Evolutionary conservation across 768 basidiomycete genomes (phyloP).

Genomic region (Suillus fuscotomentosus): DNA sequence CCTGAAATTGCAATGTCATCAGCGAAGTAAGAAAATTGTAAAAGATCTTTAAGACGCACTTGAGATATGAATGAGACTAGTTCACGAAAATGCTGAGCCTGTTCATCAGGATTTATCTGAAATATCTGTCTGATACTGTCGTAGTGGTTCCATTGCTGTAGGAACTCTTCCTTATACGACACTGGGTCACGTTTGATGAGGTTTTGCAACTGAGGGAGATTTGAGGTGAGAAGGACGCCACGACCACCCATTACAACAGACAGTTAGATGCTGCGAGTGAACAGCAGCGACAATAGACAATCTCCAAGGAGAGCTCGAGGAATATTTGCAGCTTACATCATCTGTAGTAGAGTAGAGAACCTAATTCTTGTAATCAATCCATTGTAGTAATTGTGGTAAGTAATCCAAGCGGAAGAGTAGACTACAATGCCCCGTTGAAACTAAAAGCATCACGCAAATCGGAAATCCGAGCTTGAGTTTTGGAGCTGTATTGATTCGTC

Average conservation of each 20-base stretch:
- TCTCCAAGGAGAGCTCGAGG: neutral
- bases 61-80: conserved; percentile 91
- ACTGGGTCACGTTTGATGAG: conserved; percentile 92
- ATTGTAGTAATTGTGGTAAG: neutral
- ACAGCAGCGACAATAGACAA: neutral
- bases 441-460: neutral
- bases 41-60: conserved; percentile 33
- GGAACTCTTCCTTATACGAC: conserved; percentile 91
- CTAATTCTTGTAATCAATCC: neutral
- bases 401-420: neutral
- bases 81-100: conserved; percentile 82
- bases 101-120: conserved; percentile 77
- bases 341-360: neutral
- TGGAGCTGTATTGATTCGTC: neutral
- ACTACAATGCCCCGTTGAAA: neutral
- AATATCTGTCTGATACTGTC: conserved; percentile 86
- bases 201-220: conserved; percentile 94
- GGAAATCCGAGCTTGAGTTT: neutral
- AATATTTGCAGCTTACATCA: conserved; percentile 1
- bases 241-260: conserved; percentile 35
- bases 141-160: conserved; percentile 97
- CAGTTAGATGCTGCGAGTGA: neutral
- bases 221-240: conserved; percentile 79
- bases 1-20: conserved; percentile 36
- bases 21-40: neutral